A percentile compares a stretch with the other conserved stretches of the same genome.
These are phyloP conservation scores for Dorcoceras hygrometricum DNA, from an alignment of 257 asterid species.

Conservation along the genomic window DNA sequence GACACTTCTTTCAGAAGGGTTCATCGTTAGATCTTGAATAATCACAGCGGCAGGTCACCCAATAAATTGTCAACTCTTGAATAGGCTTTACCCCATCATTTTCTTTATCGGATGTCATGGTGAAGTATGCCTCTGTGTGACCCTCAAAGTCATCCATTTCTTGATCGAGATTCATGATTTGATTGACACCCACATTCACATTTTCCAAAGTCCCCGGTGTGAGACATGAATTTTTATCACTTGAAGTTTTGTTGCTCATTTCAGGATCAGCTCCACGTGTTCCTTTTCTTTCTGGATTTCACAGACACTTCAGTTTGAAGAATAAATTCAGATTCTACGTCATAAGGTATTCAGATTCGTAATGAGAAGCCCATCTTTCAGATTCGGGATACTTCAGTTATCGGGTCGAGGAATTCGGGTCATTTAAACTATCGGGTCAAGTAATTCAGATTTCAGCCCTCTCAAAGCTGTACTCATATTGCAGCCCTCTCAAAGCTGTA, in stretches of 20 bases:
- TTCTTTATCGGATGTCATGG: constrained; percentile 14
- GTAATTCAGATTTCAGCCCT: no score
- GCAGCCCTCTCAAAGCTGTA: no score
- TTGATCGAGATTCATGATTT: constrained; percentile 15
- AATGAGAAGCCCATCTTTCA: no score
- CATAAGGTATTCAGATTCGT: no score
- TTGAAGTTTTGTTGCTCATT: constrained; percentile 19
- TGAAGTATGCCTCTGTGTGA: constrained; percentile 20
- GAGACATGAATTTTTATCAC: constrained; percentile 22
- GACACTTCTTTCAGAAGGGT: no score
- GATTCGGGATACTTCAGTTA: no score
- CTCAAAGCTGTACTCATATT: no score
- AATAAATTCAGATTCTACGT: no score
- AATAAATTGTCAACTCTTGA: constrained; percentile 21
- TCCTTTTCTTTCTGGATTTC: constrained; percentile 27
- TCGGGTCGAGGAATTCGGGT: no score
- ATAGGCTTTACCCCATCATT: constrained; percentile 19
- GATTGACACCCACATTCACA: constrained; percentile 14
- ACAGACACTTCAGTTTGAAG: constrained; percentile 24
- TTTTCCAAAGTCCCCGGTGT: constrained; percentile 19
- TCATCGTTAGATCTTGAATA: no score
- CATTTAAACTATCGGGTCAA: no score
- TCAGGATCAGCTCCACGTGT: constrained; percentile 25
- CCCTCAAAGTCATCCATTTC: constrained; percentile 16
- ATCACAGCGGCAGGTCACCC: constrained; percentile 22